A percentile compares a stretch with the other conserved stretches of the same genome.
Evolutionary conservation across 768 basidiomycete genomes (phyloP).

Genomic region (Myochromella boudieri): DNA sequence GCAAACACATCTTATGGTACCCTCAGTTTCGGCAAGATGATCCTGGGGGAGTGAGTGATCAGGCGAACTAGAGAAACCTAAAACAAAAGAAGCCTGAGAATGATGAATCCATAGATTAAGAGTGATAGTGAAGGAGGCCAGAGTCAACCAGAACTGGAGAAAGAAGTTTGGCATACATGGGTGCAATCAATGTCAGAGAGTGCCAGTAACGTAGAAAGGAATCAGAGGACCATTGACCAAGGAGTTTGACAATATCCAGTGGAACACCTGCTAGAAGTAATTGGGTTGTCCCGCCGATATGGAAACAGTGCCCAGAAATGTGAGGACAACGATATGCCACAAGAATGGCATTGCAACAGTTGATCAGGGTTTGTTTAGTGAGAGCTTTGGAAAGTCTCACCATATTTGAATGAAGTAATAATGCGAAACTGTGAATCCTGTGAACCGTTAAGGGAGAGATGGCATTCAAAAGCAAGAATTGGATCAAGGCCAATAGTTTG

Average conservation of each 20-base stretch:
- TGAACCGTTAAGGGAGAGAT: slow-evolving; percentile 16
- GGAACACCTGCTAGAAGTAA: slow-evolving; percentile 25
- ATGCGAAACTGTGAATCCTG: not conserved
- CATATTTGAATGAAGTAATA: slow-evolving; percentile 15
- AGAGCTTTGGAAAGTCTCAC: too few relatives aligned
- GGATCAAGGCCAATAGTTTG: slow-evolving; percentile 21
- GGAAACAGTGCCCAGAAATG: slow-evolving; percentile 29
- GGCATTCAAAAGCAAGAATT: slow-evolving; percentile 7
- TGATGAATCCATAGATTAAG: too few relatives aligned
- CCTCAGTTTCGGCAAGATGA: too few relatives aligned
- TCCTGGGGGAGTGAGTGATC: too few relatives aligned
- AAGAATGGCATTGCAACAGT: too few relatives aligned
- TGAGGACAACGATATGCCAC: slow-evolving; percentile 19
- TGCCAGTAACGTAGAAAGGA: slow-evolving; percentile 33
- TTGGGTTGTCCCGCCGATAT: slow-evolving; percentile 36
- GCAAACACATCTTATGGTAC: too few relatives aligned
- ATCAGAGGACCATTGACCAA: slow-evolving; percentile 31
- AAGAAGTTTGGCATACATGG: not conserved
- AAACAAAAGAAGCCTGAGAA: too few relatives aligned
- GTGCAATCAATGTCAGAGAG: slow-evolving; percentile 18
- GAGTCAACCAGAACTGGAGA: not conserved
- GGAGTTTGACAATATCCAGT: slow-evolving; percentile 27
- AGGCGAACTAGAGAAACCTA: too few relatives aligned
- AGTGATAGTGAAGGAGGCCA: too few relatives aligned
- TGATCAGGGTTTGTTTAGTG: too few relatives aligned